Evolutionary conservation across 108 stramenopile genomes (phyloP).

Genomic region (Hondaea fermentalgiana): DNA sequence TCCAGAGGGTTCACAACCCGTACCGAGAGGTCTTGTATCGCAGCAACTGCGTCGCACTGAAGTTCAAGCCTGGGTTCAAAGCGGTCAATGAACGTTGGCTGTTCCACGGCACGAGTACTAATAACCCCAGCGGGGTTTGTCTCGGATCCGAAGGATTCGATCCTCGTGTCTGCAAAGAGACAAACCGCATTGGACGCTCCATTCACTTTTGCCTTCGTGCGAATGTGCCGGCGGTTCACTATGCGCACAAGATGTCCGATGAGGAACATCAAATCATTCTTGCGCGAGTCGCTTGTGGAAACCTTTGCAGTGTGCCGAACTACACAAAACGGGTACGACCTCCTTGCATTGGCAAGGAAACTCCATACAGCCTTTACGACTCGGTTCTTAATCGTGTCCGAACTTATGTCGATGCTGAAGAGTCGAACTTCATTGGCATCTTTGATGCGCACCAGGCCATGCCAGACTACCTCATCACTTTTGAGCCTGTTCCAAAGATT

Average conservation of each 20-base stretch:
- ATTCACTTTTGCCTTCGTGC: neutral
- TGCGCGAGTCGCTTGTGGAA: neutral
- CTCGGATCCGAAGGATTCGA: neutral
- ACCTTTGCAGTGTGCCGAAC: neutral
- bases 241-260: neutral
- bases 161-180: neutral
- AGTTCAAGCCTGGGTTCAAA: neutral
- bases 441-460: neutral
- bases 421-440: neutral
- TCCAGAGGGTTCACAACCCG: neutral
- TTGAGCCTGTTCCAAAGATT: neutral
- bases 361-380: neutral
- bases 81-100: neutral
- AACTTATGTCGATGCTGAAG: neutral
- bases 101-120: neutral
- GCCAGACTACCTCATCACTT: neutral
- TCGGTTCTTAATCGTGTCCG: neutral
- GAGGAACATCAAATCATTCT: neutral
- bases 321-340: neutral
- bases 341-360: neutral
- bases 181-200: neutral
- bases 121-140: neutral
- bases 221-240: neutral
- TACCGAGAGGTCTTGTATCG: neutral
- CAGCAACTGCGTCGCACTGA: neutral